These are phyloP conservation scores for Licmophora abbreviata DNA, from an alignment of 108 stramenopile species.

Conservation along the genomic window DNA sequence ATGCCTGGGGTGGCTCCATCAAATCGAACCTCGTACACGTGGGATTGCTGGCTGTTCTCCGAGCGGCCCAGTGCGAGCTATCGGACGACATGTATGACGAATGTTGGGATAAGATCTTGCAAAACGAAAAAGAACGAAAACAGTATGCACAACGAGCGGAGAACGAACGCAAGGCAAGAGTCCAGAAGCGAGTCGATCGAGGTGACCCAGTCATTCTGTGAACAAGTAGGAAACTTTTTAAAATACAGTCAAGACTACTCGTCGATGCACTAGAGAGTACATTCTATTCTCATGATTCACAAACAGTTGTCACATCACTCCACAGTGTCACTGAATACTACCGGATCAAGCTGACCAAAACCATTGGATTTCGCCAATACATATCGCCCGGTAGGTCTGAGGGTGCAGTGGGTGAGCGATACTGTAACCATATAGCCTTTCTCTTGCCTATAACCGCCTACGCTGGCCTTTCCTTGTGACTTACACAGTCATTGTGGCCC, in stretches of 20 bases:
- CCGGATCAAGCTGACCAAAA: too few species aligned
- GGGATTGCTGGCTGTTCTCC: constrained; percentile 33
- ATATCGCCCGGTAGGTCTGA: too few species aligned
- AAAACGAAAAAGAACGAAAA: constrained; percentile 29
- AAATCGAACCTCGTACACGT: constrained; percentile 17
- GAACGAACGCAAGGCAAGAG: constrained; percentile 19
- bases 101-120: constrained; percentile 25
- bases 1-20: constrained; percentile 31
- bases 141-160: constrained; percentile 27
- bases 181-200: neutral
- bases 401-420: too few species aligned
- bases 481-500: too few species aligned
- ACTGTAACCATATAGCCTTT: too few species aligned
- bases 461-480: too few species aligned
- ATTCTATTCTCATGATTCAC: neutral
- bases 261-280: too few species aligned
- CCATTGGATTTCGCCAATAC: too few species aligned
- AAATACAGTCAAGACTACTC: too few species aligned
- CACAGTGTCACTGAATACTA: constrained; percentile 36
- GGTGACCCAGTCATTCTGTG: neutral
- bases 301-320: constrained; percentile 5
- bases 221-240: neutral
- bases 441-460: too few species aligned
- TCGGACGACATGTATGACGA: constrained; percentile 12
- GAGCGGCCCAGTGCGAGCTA: constrained; percentile 13